Conservation (phyloP, 2,329 filamentous ascomycete genomes). For the Graphilbum ipis-grandicollis region DNA sequence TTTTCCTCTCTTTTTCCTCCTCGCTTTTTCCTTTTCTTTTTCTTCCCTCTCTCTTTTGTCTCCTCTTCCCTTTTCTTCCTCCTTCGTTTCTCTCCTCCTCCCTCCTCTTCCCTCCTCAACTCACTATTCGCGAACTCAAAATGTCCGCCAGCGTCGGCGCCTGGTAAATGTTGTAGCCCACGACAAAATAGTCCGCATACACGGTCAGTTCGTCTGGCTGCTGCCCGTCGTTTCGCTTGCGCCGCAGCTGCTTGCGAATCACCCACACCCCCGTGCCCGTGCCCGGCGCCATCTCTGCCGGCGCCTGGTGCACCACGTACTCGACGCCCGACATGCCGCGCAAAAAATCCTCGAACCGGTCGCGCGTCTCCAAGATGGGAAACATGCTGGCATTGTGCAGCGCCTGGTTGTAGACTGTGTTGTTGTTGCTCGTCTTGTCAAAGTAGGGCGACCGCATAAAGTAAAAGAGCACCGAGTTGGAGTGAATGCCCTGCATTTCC, state of each 20-base stretch:
- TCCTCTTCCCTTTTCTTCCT: too few species aligned
- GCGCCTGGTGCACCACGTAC: conserved; percentile 48
- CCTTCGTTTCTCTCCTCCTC: too few species aligned
- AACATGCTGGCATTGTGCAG: conserved; percentile 42
- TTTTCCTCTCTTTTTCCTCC: neutral
- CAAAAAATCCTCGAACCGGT: conserved; percentile 44
- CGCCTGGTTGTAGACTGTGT: conserved; percentile 42
- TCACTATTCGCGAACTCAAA: conserved; percentile 38
- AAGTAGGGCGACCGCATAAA: conserved; percentile 52
- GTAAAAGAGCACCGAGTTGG: conserved; percentile 49
- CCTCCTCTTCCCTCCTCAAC: conserved; percentile 8
- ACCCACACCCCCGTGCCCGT: conserved; percentile 49
- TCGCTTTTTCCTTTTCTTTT: too few species aligned
- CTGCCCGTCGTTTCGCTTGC: conserved; percentile 27
- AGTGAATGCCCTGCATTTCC: conserved; percentile 39
- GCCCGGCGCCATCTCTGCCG: conserved; percentile 44
- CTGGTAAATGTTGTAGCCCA: conserved; percentile 50
- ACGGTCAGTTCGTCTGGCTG: conserved; percentile 36
- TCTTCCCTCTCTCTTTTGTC: too few species aligned
- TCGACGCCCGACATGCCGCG: conserved; percentile 49
- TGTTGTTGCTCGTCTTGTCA: conserved; percentile 51
- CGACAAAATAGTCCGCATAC: conserved; percentile 44
- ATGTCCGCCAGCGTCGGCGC: conserved; percentile 44
- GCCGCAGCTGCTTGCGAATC: conserved; percentile 48
- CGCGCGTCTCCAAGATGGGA: conserved; percentile 39